A percentile compares a stretch with the other conserved stretches of the same genome.
These are phyloP conservation scores for Beta lomatogona DNA, from an alignment of 179 eudicot species.

Conservation along the genomic window DNA sequence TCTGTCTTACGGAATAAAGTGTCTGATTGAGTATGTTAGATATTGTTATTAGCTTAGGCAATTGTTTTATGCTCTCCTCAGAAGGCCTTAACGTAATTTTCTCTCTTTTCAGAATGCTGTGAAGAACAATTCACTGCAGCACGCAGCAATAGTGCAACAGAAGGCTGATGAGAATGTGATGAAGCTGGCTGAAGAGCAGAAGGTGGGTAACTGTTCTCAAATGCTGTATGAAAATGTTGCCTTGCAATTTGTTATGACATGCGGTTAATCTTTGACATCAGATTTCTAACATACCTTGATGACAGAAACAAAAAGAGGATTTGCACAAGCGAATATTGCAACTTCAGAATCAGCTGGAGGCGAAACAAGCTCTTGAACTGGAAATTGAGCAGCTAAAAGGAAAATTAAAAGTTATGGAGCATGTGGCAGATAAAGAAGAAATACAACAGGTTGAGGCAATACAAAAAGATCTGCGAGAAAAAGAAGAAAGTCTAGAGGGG, in stretches of 20 bases:
- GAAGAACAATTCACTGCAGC: slow-evolving; percentile 65
- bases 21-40: not conserved
- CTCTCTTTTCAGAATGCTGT: slow-evolving; percentile 55
- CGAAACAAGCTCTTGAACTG: slow-evolving; percentile 81
- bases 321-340: slow-evolving; percentile 61
- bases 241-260: not conserved
- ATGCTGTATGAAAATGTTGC: slow-evolving; percentile 13
- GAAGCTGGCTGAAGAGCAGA: slow-evolving; percentile 83
- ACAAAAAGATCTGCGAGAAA: slow-evolving; percentile 47
- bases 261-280: not conserved
- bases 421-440: slow-evolving; percentile 77
- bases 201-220: slow-evolving; percentile 43
- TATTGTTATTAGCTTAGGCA: not conserved
- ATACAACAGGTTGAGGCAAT: slow-evolving; percentile 51
- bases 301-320: slow-evolving; percentile 82
- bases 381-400: slow-evolving; percentile 88
- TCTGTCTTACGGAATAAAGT: not conserved
- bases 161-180: slow-evolving; percentile 81
- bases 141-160: slow-evolving; percentile 71
- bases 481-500: slow-evolving; percentile 41
- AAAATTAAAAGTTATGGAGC: slow-evolving; percentile 72
- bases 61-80: not conserved
- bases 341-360: slow-evolving; percentile 73
- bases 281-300: not conserved
- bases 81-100: slow-evolving; percentile 14